Evolutionary conservation across 1,139 yeast genomes (phyloP).

Genomic region (Blastobotrys apis): DNA sequence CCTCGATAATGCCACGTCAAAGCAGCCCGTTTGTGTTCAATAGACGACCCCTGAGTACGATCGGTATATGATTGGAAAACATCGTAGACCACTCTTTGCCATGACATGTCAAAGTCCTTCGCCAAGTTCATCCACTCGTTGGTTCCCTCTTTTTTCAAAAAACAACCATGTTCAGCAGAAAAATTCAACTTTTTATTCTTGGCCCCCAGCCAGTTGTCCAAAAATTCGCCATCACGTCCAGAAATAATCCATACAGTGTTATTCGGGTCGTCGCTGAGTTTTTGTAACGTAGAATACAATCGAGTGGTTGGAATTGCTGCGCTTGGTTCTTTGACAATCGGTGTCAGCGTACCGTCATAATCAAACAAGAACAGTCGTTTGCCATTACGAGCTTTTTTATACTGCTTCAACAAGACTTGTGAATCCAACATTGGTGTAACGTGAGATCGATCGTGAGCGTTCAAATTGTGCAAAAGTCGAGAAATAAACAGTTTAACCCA

Average conservation of each 20-base stretch:
- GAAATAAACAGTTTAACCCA: conserved; percentile 71
- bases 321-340: conserved; percentile 94
- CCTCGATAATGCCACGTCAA: conserved; percentile 97
- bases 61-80: conserved; percentile 73
- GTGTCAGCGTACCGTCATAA: conserved; percentile 95
- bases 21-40: conserved; percentile 89
- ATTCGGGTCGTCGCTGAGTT: conserved; percentile 66
- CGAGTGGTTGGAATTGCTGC: conserved; percentile 92
- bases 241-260: conserved; percentile 94
- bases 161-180: conserved; percentile 97
- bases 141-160: conserved; percentile 64
- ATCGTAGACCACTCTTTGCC: conserved; percentile 80
- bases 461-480: conserved; percentile 50
- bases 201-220: conserved; percentile 82
- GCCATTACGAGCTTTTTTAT: conserved; percentile 48
- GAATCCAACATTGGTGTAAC: conserved; percentile 84
- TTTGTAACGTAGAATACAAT: conserved; percentile 55
- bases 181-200: conserved; percentile 62
- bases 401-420: conserved; percentile 50
- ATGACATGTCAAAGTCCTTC: conserved; percentile 80
- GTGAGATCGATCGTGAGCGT: conserved; percentile 42
- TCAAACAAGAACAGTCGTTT: conserved; percentile 84
- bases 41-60: conserved; percentile 83
- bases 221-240: conserved; percentile 89
- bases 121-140: conserved; percentile 79